Conservation (phyloP, 2,329 filamentous ascomycete genomes). For the Colletotrichum tanaceti region DNA sequence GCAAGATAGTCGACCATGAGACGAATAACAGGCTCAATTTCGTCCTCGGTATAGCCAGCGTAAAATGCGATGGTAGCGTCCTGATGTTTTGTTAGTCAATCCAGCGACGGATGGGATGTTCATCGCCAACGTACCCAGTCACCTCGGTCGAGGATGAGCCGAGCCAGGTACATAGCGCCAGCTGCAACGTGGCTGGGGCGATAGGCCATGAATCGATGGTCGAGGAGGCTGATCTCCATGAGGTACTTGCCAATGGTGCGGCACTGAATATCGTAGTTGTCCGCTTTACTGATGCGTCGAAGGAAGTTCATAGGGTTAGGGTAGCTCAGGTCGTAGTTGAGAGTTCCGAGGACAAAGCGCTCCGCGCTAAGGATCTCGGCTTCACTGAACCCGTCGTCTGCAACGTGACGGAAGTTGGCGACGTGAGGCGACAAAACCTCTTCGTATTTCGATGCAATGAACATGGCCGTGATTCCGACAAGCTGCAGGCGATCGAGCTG, state of each 20-base stretch:
- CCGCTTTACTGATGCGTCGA: slow-evolving; percentile 97
- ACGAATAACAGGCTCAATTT: slow-evolving; percentile 91
- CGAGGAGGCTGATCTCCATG: slow-evolving; percentile 94
- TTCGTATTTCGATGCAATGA: slow-evolving; percentile 99
- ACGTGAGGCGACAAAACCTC: slow-evolving; percentile 97
- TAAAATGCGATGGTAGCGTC: slow-evolving; percentile 90
- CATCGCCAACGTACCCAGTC: slow-evolving; percentile 77
- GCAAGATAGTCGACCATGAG: slow-evolving; percentile 98
- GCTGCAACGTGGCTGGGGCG: slow-evolving; percentile 91
- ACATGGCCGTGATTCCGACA: slow-evolving; percentile 98
- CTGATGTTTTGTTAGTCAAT: slow-evolving; percentile 58
- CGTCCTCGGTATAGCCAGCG: slow-evolving; percentile 90
- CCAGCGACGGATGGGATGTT: neutral
- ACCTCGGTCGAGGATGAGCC: slow-evolving; percentile 89
- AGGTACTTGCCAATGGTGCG: slow-evolving; percentile 97
- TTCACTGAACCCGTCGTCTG: slow-evolving; percentile 95
- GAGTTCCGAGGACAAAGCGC: slow-evolving; percentile 87
- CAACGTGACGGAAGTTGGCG: slow-evolving; percentile 95
- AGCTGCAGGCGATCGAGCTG: slow-evolving; percentile 96
- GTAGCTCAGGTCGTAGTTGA: slow-evolving; percentile 98
- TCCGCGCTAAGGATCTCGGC: slow-evolving; percentile 97
- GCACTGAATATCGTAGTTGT: slow-evolving; percentile 98
- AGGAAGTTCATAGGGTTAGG: slow-evolving; percentile 99
- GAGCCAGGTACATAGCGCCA: slow-evolving; percentile 93
- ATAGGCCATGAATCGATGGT: slow-evolving; percentile 92